phyloP scores from a whole-genome alignment of 2,329 filamentous ascomycete species.

The Pestalotiopsis sp. region DNA sequence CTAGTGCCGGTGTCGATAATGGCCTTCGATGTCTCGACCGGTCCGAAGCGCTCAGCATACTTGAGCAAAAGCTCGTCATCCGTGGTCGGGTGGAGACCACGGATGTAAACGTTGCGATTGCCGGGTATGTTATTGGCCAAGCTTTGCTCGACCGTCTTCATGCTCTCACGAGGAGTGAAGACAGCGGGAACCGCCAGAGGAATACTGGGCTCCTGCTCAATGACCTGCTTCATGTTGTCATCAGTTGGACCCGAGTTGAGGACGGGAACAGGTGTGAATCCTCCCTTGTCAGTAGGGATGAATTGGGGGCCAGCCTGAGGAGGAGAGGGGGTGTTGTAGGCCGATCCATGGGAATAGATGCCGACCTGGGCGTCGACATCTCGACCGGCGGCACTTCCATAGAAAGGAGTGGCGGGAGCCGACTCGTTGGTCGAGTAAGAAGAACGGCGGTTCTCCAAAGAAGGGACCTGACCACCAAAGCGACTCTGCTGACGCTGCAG shows the following conservation, averaged over 20 bases:
- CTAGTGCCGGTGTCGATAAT: conserved; percentile 95
- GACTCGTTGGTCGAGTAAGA: conserved; percentile 72
- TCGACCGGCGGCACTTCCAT: conserved; percentile 59
- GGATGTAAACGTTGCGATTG: conserved; percentile 98
- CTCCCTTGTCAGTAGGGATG: conserved; percentile 42
- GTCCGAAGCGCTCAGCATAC: conserved; percentile 87
- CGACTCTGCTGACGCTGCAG: conserved; percentile 36
- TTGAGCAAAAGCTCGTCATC: conserved; percentile 85
- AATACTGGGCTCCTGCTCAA: conserved; percentile 78
- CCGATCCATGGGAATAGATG: conserved; percentile 56
- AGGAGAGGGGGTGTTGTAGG: conserved; percentile 69
- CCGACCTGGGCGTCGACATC: conserved; percentile 64
- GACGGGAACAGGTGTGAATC: conserved; percentile 33
- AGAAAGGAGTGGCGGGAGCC: conserved; percentile 67
- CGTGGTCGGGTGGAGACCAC: conserved; percentile 91
- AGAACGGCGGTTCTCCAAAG: conserved; percentile 66
- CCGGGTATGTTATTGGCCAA: conserved; percentile 88
- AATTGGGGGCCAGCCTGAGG: conserved; percentile 54
- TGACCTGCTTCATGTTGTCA: conserved; percentile 63
- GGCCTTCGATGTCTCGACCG: conserved; percentile 95
- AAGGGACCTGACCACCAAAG: conserved; percentile 58
- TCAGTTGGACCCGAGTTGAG: conserved; percentile 40
- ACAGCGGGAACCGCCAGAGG: conserved; percentile 89
- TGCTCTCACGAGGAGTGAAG: conserved; percentile 80
- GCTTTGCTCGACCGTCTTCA: conserved; percentile 91